Evolutionary conservation across 345 rosid genomes (phyloP), one percentile per base, ranked within the genome.

Genomic region (Eucalyptus leucophloia): DNA sequence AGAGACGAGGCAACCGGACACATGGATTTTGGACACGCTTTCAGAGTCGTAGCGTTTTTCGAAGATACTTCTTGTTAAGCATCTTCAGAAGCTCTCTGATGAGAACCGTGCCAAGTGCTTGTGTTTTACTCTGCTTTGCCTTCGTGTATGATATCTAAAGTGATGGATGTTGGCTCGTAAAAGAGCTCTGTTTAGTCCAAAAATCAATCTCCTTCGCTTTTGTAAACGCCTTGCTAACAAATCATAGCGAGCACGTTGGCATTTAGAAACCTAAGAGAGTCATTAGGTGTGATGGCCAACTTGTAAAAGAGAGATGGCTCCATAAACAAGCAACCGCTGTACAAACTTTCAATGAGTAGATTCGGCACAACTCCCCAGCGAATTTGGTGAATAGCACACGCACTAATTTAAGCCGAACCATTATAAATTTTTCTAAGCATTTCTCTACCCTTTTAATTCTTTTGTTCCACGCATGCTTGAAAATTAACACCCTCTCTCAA

Each of bases 281-380:
- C 1, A 7, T 30, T 30, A 13, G 10, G 9, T 65, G 18, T 7
- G 8, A 7, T 14, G 1, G 19, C 72, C 72, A 65, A 65, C 19
- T 30, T 14, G 37, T 65, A 7, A 30, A 65, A 30, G 72, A 65
- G 72, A 65, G 34, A 65, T 1, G 72, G 72, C 72, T 65, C 37
- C 72, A 65, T 15, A 65, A 65, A 65, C 72, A 65, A 4, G 10
- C 37, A 7, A n/a, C 19, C 10, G 0, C 9, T 4, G 37, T 15
- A n/a, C 72, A 65, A 65, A 65, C 37, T 65, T n/a, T 65, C 5
- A 32, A 14, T 1, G 17, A 30, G 72, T n/a, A 16, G 6, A 65
- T 7, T n/a, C 2, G 3, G 6, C 34, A 30, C 72, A n/a, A 65
- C 21, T 65, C 10, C 9, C 18, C 37, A 7, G 7, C 37, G 0